Percentiles rank a stretch among this genome's conserved stretches.
phyloP scores from a whole-genome alignment of 805 yeast species.

The Barnettozyma wickerhamii region DNA sequence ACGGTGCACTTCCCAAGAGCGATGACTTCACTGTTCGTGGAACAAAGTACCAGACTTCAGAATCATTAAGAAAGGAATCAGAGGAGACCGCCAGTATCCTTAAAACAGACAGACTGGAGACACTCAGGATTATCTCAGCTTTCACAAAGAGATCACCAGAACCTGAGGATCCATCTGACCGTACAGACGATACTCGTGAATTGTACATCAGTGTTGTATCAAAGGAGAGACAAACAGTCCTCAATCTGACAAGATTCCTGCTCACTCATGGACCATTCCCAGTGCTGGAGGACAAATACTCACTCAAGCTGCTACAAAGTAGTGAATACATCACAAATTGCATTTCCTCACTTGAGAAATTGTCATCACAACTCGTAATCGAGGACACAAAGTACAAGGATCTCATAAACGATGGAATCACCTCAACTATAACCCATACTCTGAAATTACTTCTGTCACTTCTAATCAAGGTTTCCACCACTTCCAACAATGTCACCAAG shows the following conservation, averaged over 20 bases:
- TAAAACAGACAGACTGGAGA: constrained; percentile 39
- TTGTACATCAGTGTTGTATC: constrained; percentile 38
- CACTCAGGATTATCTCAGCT: constrained; percentile 43
- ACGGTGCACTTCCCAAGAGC: constrained; percentile 9
- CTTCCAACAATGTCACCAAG: constrained; percentile 31
- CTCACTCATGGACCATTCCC: constrained; percentile 24
- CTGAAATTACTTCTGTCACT: constrained; percentile 37
- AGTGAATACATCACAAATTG: constrained; percentile 23
- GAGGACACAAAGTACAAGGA: constrained; percentile 12
- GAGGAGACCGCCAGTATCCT: constrained; percentile 35
- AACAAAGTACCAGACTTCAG: constrained; percentile 32
- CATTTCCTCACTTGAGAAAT: constrained; percentile 15
- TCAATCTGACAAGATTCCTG: constrained; percentile 36
- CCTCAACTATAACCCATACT: constrained; percentile 31
- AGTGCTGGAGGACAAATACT: constrained; percentile 20
- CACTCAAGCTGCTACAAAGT: constrained; percentile 18
- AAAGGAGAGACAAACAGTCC: constrained; percentile 46
- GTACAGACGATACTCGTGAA: constrained; percentile 8
- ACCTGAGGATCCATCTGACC: constrained; percentile 1
- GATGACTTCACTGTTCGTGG: constrained; percentile 37
- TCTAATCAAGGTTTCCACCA: constrained; percentile 34
- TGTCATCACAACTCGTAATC: constrained; percentile 1
- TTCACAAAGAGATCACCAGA: constrained; percentile 35
- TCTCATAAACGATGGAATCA: constrained; percentile 27
- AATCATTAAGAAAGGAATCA: constrained; percentile 35